Conservation (phyloP, 495 filamentous ascomycete genomes). For the Aspergillus carlsbadensis region DNA sequence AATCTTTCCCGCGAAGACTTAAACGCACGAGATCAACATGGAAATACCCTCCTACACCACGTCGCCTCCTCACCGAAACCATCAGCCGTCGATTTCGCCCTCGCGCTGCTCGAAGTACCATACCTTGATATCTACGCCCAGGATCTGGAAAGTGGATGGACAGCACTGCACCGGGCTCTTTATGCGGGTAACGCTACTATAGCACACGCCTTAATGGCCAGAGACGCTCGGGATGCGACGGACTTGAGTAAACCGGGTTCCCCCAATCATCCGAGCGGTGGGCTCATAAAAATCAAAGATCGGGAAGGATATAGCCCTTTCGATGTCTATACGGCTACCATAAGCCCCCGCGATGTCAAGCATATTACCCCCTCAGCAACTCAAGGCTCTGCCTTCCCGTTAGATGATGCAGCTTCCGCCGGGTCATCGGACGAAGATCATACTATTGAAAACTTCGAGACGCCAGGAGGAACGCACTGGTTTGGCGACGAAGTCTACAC, state of each 20-base stretch:
- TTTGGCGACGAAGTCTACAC: conserved; percentile 84
- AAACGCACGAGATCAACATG: conserved; percentile 75
- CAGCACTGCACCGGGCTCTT: conserved; percentile 84
- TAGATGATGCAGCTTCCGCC: conserved; percentile 36
- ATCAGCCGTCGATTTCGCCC: conserved; percentile 68
- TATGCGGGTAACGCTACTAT: conserved; percentile 91
- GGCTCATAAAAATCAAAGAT: conserved; percentile 91
- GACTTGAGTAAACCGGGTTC: conserved; percentile 47
- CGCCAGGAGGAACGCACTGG: conserved; percentile 38
- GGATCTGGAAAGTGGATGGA: conserved; percentile 94
- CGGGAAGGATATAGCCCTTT: conserved; percentile 92
- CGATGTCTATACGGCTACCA: conserved; percentile 83
- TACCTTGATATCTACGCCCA: conserved; percentile 82
- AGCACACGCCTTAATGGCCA: conserved; percentile 73
- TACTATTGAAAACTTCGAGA: conserved; percentile 31
- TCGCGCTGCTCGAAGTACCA: conserved; percentile 75
- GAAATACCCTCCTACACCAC: conserved; percentile 82
- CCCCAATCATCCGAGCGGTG: conserved; percentile 50
- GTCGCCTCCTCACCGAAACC: conserved; percentile 71
- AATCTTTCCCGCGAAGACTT: conserved; percentile 66
- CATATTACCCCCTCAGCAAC: conserved; percentile 23
- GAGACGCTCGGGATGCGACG: conserved; percentile 66
- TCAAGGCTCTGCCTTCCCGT: conserved; percentile 18
- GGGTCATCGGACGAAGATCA: conserved; percentile 40
- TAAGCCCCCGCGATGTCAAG: conserved; percentile 57